These are phyloP conservation scores for Cryptococcus sp. DNA, from an alignment of 1,284 basidiomycete species.

Conservation along the genomic window DNA sequence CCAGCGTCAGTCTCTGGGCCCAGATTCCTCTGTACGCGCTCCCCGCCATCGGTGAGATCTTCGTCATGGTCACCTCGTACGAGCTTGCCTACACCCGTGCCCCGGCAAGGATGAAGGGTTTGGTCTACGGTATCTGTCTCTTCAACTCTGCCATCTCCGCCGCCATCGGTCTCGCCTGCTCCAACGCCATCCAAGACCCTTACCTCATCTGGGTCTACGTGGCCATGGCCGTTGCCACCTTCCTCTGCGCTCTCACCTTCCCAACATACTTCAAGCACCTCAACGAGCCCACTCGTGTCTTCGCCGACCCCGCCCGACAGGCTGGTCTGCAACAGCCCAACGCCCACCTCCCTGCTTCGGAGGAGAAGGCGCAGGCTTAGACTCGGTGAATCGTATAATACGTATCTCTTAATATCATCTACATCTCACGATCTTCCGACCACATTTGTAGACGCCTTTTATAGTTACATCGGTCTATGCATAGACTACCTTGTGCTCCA, in stretches of 20 bases:
- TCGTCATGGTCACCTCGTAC: constrained; percentile 57
- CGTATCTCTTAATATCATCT: too few species aligned
- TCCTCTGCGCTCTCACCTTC: constrained; percentile 39
- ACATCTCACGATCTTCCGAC: too few species aligned
- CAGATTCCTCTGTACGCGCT: constrained; percentile 56
- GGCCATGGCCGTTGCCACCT: constrained; percentile 47
- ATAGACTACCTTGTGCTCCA: too few species aligned
- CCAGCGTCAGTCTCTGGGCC: constrained; percentile 49
- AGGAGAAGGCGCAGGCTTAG: too few species aligned
- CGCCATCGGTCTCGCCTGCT: constrained; percentile 50
- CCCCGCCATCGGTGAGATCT: constrained; percentile 57
- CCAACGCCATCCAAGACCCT: constrained; percentile 51
- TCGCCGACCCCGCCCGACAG: constrained; percentile 42
- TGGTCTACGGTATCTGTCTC: constrained; percentile 53
- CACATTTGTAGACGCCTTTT: too few species aligned
- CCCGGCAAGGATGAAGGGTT: constrained; percentile 54
- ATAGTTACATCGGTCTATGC: too few species aligned
- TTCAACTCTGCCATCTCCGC: constrained; percentile 56
- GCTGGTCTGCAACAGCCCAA: constrained; percentile 23
- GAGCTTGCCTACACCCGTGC: constrained; percentile 57
- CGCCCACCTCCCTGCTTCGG: too few species aligned
- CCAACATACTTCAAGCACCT: constrained; percentile 47
- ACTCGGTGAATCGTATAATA: too few species aligned
- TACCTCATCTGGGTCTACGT: constrained; percentile 55
- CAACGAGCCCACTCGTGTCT: constrained; percentile 40